A percentile compares a stretch with the other conserved stretches of the same genome.
These are phyloP conservation scores for Arabidopsis lyrata DNA, from an alignment of 441 rosid genomes.

Conservation along the genomic window DNA sequence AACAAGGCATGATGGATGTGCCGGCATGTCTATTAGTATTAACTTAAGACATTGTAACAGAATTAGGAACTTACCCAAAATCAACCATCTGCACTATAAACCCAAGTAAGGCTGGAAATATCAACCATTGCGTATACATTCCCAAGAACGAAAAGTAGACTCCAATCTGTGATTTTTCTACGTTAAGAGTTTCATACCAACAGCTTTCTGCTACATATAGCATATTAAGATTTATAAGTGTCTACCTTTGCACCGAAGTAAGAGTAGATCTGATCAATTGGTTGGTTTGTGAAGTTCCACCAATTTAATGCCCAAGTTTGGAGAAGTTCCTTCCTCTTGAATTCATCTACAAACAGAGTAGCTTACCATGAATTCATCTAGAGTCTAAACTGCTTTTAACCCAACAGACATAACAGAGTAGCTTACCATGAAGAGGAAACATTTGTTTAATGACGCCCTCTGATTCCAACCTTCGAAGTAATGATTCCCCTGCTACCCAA, in stretches of 20 bases:
- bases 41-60: constrained; percentile 27
- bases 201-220: constrained; percentile 7
- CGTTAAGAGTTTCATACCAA: constrained; percentile 37
- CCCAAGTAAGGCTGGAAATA: constrained; percentile 82
- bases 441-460: constrained; percentile 73
- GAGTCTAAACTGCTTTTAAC: constrained; percentile 29
- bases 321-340: constrained; percentile 75
- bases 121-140: constrained; percentile 85
- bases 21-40: constrained; percentile 18
- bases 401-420: constrained; percentile 26
- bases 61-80: constrained; percentile 62
- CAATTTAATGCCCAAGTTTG: constrained; percentile 83
- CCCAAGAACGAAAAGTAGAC: constrained; percentile 90
- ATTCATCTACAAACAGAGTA: constrained; percentile 79
- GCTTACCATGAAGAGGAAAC: constrained; percentile 85
- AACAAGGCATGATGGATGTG: constrained; percentile 32
- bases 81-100: constrained; percentile 68
- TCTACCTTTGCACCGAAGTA: constrained; percentile 88
- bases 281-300: constrained; percentile 77
- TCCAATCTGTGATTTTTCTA: constrained; percentile 66
- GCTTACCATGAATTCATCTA: too few species aligned
- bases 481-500: constrained; percentile 81
- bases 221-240: constrained; percentile 13
- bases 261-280: constrained; percentile 82
- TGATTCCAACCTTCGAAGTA: constrained; percentile 66